Percentiles rank a stretch among this genome's conserved stretches.
phyloP scores from a whole-genome alignment of 495 filamentous ascomycete genomes.

The Aspergillus bridgeri region DNA sequence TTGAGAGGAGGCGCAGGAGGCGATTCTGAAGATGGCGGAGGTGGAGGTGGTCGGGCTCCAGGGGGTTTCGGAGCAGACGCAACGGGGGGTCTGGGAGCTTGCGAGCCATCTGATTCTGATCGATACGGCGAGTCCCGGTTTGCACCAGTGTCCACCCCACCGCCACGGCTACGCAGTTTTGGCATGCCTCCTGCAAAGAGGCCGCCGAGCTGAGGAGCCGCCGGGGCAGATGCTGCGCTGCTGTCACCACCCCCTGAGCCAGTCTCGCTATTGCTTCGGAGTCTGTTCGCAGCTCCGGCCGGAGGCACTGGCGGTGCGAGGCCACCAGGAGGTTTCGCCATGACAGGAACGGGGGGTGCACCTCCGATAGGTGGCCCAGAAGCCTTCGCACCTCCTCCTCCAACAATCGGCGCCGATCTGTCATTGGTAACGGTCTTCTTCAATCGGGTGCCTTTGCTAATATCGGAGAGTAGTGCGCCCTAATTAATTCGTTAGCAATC shows the following conservation, averaged over 20 bases:
- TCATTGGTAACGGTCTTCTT: slow-evolving; percentile 95
- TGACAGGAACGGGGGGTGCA: slow-evolving; percentile 78
- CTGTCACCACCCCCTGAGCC: slow-evolving; percentile 41
- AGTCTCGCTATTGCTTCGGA: slow-evolving; percentile 80
- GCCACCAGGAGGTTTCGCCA: slow-evolving; percentile 58
- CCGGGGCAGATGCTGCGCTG: slow-evolving; percentile 41
- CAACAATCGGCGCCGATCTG: slow-evolving; percentile 77
- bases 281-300: slow-evolving; percentile 51
- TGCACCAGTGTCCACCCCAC: slow-evolving; percentile 88
- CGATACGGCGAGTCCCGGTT: slow-evolving; percentile 71
- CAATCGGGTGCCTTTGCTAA: slow-evolving; percentile 72
- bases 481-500: slow-evolving; percentile 42
- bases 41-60: slow-evolving; percentile 46
- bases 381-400: slow-evolving; percentile 49
- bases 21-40: slow-evolving; percentile 53
- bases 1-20: slow-evolving; percentile 50
- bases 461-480: slow-evolving; percentile 88
- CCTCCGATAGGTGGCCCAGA: slow-evolving; percentile 60
- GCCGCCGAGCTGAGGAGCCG: slow-evolving; percentile 80
- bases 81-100: slow-evolving; percentile 55
- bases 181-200: slow-evolving; percentile 94
- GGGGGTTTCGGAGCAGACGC: slow-evolving; percentile 63
- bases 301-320: slow-evolving; percentile 73
- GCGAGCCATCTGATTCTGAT: slow-evolving; percentile 71
- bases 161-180: slow-evolving; percentile 84